phyloP scores from a whole-genome alignment of 2,329 filamentous ascomycete genomes.

The Sarocladiaceae sp. region DNA sequence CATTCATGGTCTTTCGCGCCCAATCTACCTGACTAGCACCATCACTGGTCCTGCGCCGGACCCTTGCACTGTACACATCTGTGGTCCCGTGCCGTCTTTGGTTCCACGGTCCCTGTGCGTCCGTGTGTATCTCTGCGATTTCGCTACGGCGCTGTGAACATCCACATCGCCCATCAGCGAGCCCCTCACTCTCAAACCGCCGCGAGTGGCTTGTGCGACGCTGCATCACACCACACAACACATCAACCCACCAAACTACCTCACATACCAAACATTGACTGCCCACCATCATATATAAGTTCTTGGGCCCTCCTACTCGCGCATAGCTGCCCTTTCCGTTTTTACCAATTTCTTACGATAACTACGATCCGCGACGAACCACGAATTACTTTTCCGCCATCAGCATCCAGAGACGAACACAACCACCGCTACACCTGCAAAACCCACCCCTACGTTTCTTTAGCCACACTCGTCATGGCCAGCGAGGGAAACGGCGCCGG shows the following conservation, averaged over 20 bases:
- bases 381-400: too few species aligned
- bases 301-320: background rate
- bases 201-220: background rate
- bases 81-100: background rate
- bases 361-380: too few species aligned
- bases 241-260: slow-evolving; percentile 1
- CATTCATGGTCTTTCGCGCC: background rate
- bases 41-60: background rate
- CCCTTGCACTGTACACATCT: background rate
- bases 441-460: background rate
- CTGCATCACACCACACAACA: slow-evolving; percentile 6
- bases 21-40: slow-evolving; percentile 5
- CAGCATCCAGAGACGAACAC: too few species aligned
- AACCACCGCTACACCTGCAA: background rate
- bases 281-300: background rate
- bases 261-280: background rate
- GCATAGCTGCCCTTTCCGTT: background rate
- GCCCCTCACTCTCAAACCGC: background rate
- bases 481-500: slow-evolving; percentile 25
- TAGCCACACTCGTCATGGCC: slow-evolving; percentile 23
- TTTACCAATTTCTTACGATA: background rate
- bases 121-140: slow-evolving; percentile 1
- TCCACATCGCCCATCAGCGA: background rate
- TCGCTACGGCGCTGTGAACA: background rate
- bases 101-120: slow-evolving; percentile 1